Percentiles rank a stretch among this genome's conserved stretches.
Evolutionary conservation across 768 basidiomycete species (phyloP).

Genomic region (Tricholomella constricta): DNA sequence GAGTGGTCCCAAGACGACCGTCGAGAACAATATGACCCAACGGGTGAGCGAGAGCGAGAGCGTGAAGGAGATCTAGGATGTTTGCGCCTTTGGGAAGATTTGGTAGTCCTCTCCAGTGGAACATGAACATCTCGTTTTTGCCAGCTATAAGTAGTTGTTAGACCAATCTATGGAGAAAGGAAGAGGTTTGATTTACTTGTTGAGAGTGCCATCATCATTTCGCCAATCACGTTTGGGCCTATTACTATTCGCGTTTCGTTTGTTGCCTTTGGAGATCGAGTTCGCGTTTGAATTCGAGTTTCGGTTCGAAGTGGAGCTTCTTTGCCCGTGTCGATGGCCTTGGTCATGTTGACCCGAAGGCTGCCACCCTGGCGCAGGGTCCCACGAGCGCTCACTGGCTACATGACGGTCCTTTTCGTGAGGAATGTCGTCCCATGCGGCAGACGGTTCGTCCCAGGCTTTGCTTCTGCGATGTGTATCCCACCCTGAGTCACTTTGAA

Average conservation of each 20-base stretch:
- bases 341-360: slow-evolving; percentile 43
- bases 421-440: slow-evolving; percentile 25
- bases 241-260: slow-evolving; percentile 34
- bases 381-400: slow-evolving; percentile 65
- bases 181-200: slow-evolving; percentile 58
- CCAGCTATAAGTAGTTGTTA: slow-evolving; percentile 50
- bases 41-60: slow-evolving; percentile 63
- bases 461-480: slow-evolving; percentile 50
- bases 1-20: slow-evolving; percentile 68
- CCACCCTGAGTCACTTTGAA: slow-evolving; percentile 56
- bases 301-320: slow-evolving; percentile 29
- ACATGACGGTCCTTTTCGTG: slow-evolving; percentile 29
- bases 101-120: slow-evolving; percentile 38
- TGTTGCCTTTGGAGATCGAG: slow-evolving; percentile 28
- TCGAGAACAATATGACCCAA: slow-evolving; percentile 65
- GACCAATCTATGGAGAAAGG: slow-evolving; percentile 3
- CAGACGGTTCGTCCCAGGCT: slow-evolving; percentile 38
- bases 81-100: slow-evolving; percentile 44
- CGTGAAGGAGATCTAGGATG: slow-evolving; percentile 53
- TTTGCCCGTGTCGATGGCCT: slow-evolving; percentile 39
- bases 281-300: slow-evolving; percentile 13
- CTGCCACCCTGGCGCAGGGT: slow-evolving; percentile 72
- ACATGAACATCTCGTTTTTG: slow-evolving; percentile 55
- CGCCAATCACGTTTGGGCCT: slow-evolving; percentile 53
- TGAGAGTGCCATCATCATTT: slow-evolving; percentile 65